These are phyloP conservation scores for Globisporangium abappressorium DNA, from an alignment of 352 stramenopile genomes.

Conservation along the genomic window DNA sequence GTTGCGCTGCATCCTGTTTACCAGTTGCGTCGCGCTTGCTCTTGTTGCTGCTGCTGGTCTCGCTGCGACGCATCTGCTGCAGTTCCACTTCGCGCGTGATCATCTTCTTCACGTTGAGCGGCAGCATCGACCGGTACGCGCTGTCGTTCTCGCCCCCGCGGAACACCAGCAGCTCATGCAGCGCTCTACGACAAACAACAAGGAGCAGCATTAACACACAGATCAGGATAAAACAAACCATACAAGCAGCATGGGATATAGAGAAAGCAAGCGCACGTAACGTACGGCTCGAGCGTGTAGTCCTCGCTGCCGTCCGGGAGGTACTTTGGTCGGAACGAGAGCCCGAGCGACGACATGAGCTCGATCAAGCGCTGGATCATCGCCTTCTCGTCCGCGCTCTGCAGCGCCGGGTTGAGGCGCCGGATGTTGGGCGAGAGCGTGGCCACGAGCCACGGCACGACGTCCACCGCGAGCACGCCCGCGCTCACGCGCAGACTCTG, in stretches of 20 bases:
- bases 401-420: constrained; percentile 50
- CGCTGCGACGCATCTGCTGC: constrained; percentile 70
- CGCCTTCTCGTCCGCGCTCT: constrained; percentile 61
- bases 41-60: constrained; percentile 25
- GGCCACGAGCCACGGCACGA: constrained; percentile 70
- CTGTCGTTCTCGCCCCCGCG: constrained; percentile 29
- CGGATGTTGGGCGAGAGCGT: constrained; percentile 66
- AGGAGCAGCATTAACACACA: not conserved
- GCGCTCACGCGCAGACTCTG: constrained; percentile 54
- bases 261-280: constrained; percentile 34
- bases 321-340: constrained; percentile 75
- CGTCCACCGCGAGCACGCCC: constrained; percentile 63
- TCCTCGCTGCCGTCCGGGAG: constrained; percentile 67
- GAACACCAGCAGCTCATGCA: constrained; percentile 75
- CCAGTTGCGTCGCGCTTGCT: not conserved
- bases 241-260: constrained; percentile 1
- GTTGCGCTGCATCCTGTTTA: constrained; percentile 17
- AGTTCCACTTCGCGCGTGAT: constrained; percentile 79
- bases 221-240: not conserved
- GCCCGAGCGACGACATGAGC: constrained; percentile 71
- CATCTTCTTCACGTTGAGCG: constrained; percentile 66
- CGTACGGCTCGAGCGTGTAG: constrained; percentile 74
- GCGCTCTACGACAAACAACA: constrained; percentile 27
- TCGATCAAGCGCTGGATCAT: constrained; percentile 69
- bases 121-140: constrained; percentile 39